These are phyloP conservation scores for Pichia cephalocereana DNA, from an alignment of 805 yeast species.

Conservation along the genomic window DNA sequence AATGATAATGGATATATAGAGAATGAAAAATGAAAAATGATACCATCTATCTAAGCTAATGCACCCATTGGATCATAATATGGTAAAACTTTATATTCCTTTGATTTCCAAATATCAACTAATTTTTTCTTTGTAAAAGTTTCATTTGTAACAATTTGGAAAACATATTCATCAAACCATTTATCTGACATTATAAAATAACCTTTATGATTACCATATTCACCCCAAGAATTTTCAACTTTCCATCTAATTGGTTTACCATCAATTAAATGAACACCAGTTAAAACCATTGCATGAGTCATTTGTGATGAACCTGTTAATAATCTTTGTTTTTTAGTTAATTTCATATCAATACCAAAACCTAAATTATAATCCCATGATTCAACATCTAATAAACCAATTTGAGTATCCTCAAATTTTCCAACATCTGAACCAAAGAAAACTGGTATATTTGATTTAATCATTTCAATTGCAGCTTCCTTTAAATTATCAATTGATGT, in stretches of 20 bases:
- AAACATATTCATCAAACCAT: constrained; percentile 69
- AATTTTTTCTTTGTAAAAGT: constrained; percentile 28
- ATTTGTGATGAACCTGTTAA: constrained; percentile 45
- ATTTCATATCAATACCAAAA: constrained; percentile 30
- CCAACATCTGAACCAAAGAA: constrained; percentile 88
- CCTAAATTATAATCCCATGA: constrained; percentile 62
- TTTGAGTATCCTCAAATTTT: constrained; percentile 49
- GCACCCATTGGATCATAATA: constrained; percentile 81
- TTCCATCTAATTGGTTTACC: constrained; percentile 62
- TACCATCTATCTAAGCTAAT: constrained; percentile 37
- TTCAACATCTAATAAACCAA: constrained; percentile 65
- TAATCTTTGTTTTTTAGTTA: constrained; percentile 28
- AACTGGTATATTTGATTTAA: constrained; percentile 67
- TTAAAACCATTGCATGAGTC: constrained; percentile 88
- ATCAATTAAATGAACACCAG: constrained; percentile 61
- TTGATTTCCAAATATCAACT: constrained; percentile 39
- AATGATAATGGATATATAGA: too few species aligned
- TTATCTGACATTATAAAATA: constrained; percentile 63
- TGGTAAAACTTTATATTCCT: constrained; percentile 42
- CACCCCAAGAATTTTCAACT: constrained; percentile 80
- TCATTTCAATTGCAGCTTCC: constrained; percentile 55
- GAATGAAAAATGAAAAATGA: background rate
- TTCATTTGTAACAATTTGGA: constrained; percentile 46
- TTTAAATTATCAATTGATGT: constrained; percentile 52
- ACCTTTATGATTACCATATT: constrained; percentile 60